phyloP scores from a whole-genome alignment of 2,329 filamentous ascomycete species.

The Colletotrichum tabaci region DNA sequence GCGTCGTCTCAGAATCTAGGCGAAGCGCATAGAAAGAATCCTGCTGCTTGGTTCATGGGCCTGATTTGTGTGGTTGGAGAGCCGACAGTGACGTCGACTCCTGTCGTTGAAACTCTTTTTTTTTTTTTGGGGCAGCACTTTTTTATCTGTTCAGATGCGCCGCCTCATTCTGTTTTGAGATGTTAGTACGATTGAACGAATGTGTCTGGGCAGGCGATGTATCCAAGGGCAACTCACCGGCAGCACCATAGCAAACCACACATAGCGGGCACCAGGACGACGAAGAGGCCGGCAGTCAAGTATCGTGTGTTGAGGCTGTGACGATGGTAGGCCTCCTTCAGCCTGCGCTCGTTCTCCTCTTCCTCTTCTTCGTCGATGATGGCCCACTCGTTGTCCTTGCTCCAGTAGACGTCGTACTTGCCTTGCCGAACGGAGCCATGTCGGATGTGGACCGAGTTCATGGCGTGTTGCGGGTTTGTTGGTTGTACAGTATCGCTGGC shows the following conservation, averaged over 20 bases:
- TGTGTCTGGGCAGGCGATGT: background rate
- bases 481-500: background rate
- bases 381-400: conserved; percentile 41
- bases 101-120: background rate
- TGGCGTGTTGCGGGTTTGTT: background rate
- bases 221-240: conserved; percentile 5
- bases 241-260: conserved; percentile 30
- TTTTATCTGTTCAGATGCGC: background rate
- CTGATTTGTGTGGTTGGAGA: background rate
- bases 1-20: background rate
- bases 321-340: conserved; percentile 11
- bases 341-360: conserved; percentile 29
- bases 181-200: background rate
- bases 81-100: background rate
- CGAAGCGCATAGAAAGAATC: background rate
- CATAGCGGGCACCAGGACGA: conserved; percentile 33
- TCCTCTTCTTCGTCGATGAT: conserved; percentile 41
- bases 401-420: conserved; percentile 26
- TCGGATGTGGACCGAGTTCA: conserved; percentile 20
- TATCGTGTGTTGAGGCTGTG: conserved; percentile 14
- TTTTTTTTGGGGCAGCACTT: background rate
- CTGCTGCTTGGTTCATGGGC: background rate
- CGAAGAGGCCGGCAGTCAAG: conserved; percentile 30
- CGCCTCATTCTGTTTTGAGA: background rate
- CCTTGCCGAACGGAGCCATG: conserved; percentile 22